These are phyloP conservation scores for Serendipita sp. DNA, from an alignment of 768 basidiomycete genomes.

Conservation along the genomic window DNA sequence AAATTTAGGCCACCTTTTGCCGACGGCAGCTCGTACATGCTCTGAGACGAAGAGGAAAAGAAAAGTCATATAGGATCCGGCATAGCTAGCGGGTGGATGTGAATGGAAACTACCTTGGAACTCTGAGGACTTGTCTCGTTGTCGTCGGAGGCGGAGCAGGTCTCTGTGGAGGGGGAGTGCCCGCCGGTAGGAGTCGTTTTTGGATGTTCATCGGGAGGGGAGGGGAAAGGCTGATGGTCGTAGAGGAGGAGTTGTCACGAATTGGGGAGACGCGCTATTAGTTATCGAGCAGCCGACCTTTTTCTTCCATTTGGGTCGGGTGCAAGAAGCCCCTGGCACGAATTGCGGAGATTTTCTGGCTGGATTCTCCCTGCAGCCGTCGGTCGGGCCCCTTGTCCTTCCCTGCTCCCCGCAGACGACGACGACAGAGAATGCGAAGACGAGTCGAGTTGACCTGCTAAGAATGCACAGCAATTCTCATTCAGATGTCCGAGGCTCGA, in stretches of 20 bases:
- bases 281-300: background rate
- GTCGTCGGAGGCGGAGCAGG: conserved; percentile 1
- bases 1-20: background rate
- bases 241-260: background rate
- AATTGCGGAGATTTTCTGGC: background rate
- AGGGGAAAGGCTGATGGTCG: background rate
- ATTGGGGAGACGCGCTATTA: background rate
- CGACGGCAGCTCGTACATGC: conserved; percentile 6
- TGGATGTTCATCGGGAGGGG: background rate
- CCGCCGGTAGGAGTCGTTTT: background rate
- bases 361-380: background rate
- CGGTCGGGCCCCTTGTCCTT: background rate
- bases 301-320: background rate
- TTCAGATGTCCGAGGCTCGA: background rate
- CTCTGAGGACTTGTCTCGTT: background rate
- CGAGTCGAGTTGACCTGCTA: background rate
- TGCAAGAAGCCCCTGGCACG: background rate
- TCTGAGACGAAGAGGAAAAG: background rate
- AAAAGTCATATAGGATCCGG: background rate
- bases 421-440: background rate
- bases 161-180: background rate
- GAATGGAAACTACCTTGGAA: background rate
- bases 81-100: background rate
- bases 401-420: background rate
- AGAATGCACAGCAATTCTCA: conserved; percentile 4